Conservation (phyloP, 2,329 filamentous ascomycete genomes). For the Pseudovirgaria hyperparasitica region DNA sequence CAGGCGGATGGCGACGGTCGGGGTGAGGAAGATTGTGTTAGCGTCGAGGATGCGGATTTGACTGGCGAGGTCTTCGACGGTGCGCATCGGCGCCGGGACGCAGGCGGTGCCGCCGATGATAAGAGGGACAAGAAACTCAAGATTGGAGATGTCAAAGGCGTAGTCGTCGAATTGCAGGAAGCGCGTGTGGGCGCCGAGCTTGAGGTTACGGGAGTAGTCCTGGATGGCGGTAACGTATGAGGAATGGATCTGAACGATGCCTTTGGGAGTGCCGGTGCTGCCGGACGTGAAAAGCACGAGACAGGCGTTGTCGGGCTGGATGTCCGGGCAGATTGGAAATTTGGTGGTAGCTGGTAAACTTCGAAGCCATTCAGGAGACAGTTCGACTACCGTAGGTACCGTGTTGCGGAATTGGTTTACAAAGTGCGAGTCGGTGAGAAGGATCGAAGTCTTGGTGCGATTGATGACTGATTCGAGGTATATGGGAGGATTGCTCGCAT, state of each 20-base stretch:
- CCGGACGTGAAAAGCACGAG: constrained; percentile 1
- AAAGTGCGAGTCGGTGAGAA: not conserved
- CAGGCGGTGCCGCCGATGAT: constrained; percentile 45
- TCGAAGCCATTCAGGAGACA: too few species aligned
- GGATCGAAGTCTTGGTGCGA: not conserved
- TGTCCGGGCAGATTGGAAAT: not conserved
- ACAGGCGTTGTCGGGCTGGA: not conserved
- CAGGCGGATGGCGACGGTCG: constrained; percentile 36
- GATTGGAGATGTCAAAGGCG: constrained; percentile 40
- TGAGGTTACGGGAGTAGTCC: not conserved
- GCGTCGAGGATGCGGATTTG: constrained; percentile 37
- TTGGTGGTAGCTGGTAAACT: too few species aligned
- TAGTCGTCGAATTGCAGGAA: constrained; percentile 40
- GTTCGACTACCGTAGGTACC: too few species aligned
- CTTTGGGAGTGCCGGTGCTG: constrained; percentile 4
- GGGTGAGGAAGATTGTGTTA: constrained; percentile 42
- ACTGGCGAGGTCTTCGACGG: constrained; percentile 36
- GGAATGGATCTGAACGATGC: constrained; percentile 1
- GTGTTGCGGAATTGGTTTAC: not conserved
- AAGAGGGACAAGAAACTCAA: constrained; percentile 41
- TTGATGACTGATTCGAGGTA: not conserved
- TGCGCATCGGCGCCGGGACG: constrained; percentile 39
- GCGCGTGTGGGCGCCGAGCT: constrained; percentile 2
- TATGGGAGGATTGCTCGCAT: constrained; percentile 4
- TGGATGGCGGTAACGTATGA: not conserved